Base-by-base conservation (phyloP, 2,329 filamentous ascomycete species). In the Colletotrichum gigasporum region DNA sequence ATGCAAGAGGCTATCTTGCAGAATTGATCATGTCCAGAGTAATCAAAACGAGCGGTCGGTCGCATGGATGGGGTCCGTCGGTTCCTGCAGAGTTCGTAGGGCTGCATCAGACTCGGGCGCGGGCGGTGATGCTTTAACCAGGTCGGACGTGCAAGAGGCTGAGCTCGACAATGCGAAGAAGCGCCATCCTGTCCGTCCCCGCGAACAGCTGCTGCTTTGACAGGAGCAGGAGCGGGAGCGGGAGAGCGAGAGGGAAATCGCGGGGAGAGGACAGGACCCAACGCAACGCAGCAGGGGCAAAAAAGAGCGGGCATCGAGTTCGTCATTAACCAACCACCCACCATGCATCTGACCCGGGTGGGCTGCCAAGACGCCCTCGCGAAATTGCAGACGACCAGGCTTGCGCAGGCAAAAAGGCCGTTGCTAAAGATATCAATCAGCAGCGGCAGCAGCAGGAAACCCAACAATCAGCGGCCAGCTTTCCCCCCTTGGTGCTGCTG, bases 251-350 rank as follows among this genome's bases (percentile, higher is more conserved):
- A 11, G 22, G 48, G 35, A 35, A 30, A 14, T 14, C 32, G 39
- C 20, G n/a, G 47, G 32, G 26, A 35, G 32, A 47, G 20, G 18
- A n/a, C n/a, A 30, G 37, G 51, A 44, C 12, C 51, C 16, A 24
- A 26, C 26, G 22, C 20, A 16, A 32, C 45, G 22, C 20, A 16
- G 39, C 45, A 47, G 32, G 35, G 37, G n/a, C n/a, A n/a, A 39
- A 55, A 42, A 62, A 55, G 34, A 65, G 50, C 42, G 62, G 62
- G 42, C 42, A 55, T 35, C 34, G 48, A 51, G 41, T 62, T 62
- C 62, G 62, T 65, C 62, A 65, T 62, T 34, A 39, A 44, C 32
- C 45, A 45, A n/a, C n/a, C n/a, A n/a, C n/a, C n/a, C n/a, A n/a
- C n/a, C 44, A 16, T 20, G 39, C 45, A 50, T 47, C 47, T 50